Evolutionary conservation across 805 yeast genomes (phyloP), one percentile per base, ranked within the genome.

Genomic region (Pichia kluyveri): DNA sequence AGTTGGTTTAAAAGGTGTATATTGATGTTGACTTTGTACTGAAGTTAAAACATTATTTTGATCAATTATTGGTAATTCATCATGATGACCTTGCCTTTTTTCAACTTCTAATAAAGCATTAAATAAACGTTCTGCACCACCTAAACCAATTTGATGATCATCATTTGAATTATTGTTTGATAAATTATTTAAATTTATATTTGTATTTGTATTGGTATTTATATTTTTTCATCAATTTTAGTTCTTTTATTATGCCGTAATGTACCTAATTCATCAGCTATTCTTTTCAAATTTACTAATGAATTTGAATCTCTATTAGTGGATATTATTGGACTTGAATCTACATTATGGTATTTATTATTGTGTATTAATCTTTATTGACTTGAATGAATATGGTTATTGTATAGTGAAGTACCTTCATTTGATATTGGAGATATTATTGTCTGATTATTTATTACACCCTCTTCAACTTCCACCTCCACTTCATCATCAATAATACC

Each of bases 41-140:
- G 44, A 31, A 7, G 34, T 43, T 34, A 47, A 34, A 27, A 28
- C 19, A 19, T 43, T 40, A 28, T 43, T 47, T 5, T 17, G 23
- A 15, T 43, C 43, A n/a, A 40, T 26, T 12, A 12, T 8, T 2
- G 46, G 50, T 8, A 12, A 43, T 15, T 48, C 48, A 8, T 42
- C 43, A 11, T 40, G 45, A 11, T 40, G 45, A 23, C 48, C 37
- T 18, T 45, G 49, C 5, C 44, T 34, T 18, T 52, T 45, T 18
- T 54, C 52, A 9, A 53, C 43, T 43, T 53, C 52, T 9, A 53
- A 30, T 15, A 53, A 43, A 8, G 51, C 56, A 19, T 43, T 49
- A 38, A 53, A 53, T 18, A 53, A 27, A 14, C 54, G 31, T 26
- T 54, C 46, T 10, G 56, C 42, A 17, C 56, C 54, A 38, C 53